These are phyloP conservation scores for Fraxinus platypoda DNA, from an alignment of 305 asterid species.

Conservation along the genomic window DNA sequence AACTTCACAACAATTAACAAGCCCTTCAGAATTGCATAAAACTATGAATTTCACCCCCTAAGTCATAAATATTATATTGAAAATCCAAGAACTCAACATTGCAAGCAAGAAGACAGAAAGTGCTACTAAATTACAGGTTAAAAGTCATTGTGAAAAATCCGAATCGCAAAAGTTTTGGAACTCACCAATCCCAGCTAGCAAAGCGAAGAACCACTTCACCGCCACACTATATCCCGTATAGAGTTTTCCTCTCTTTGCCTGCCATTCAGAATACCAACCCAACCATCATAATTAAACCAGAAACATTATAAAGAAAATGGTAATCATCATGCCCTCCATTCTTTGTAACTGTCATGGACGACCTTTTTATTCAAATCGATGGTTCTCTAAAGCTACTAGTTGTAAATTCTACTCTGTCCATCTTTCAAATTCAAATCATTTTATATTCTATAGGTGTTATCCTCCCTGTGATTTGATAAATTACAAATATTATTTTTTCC, in stretches of 20 bases:
- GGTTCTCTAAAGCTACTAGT: background rate
- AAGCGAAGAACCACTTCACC: slow-evolving; percentile 89
- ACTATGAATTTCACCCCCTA: background rate
- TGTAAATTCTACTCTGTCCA: slow-evolving; percentile 8
- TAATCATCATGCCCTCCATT: slow-evolving; percentile 1
- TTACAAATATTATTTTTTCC: background rate
- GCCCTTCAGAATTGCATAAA: background rate
- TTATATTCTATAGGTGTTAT: background rate
- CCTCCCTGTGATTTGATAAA: background rate
- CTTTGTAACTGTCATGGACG: background rate
- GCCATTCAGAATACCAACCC: slow-evolving; percentile 32
- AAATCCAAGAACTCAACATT: background rate
- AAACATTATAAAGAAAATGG: slow-evolving; percentile 3
- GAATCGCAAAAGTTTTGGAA: slow-evolving; percentile 22
- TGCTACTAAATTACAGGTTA: background rate
- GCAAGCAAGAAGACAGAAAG: background rate
- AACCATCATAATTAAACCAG: slow-evolving; percentile 17
- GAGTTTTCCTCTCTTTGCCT: slow-evolving; percentile 86
- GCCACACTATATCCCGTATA: slow-evolving; percentile 71
- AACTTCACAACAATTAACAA: background rate
- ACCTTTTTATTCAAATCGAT: background rate
- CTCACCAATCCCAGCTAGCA: slow-evolving; percentile 93
- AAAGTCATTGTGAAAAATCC: background rate
- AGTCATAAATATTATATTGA: background rate
- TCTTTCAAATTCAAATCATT: background rate